Conservation (phyloP, 2,329 filamentous ascomycete species). For the Ceratocystis albifundus region DNA sequence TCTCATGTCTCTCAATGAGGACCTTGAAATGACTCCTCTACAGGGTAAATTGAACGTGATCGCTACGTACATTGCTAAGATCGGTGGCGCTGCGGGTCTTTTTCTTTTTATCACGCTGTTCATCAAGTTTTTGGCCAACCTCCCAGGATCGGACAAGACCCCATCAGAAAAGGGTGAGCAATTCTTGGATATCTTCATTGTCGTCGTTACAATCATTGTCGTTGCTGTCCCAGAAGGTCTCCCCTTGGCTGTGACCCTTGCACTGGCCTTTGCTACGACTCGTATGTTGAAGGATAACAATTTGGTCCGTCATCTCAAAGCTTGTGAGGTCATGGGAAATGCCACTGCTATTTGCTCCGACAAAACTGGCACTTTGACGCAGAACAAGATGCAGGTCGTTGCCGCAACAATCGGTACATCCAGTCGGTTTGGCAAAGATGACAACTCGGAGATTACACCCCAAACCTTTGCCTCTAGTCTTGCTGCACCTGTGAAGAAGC, state of each 20-base stretch:
- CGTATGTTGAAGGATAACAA: constrained; percentile 70
- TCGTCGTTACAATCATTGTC: constrained; percentile 68
- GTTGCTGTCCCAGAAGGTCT: constrained; percentile 69
- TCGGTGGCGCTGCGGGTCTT: constrained; percentile 65
- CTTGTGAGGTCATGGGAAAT: constrained; percentile 73
- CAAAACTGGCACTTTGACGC: constrained; percentile 56
- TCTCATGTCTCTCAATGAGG: constrained; percentile 60
- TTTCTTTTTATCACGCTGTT: constrained; percentile 74
- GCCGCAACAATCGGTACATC: constrained; percentile 46
- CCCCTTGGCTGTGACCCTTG: constrained; percentile 65
- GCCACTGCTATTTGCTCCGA: constrained; percentile 60
- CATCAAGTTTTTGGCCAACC: constrained; percentile 67
- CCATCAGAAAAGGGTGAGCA: constrained; percentile 66
- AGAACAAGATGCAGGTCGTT: constrained; percentile 59
- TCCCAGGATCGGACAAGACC: constrained; percentile 42
- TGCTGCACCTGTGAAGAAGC: constrained; percentile 37
- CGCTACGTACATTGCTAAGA: constrained; percentile 65
- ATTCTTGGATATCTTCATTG: constrained; percentile 65
- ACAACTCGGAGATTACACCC: constrained; percentile 33
- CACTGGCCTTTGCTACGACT: constrained; percentile 64
- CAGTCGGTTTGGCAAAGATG: constrained; percentile 41
- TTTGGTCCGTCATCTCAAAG: constrained; percentile 61
- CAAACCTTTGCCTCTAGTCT: constrained; percentile 40
- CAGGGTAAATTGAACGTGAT: constrained; percentile 65
- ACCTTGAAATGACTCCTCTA: constrained; percentile 63